Conservation (phyloP, 768 basidiomycete genomes). For the Tylopilus intermedius region DNA sequence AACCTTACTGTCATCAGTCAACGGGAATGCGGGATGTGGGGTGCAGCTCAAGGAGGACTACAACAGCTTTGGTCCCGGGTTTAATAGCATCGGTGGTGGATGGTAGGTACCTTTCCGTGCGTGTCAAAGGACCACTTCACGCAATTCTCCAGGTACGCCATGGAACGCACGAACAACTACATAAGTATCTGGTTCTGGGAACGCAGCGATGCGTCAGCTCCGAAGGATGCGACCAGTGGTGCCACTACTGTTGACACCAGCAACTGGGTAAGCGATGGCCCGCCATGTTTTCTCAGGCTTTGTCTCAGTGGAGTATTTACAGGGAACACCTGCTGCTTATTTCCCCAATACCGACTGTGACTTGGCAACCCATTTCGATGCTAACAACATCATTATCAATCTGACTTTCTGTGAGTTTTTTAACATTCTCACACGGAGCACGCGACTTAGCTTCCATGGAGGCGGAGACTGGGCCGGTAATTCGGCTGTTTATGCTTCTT, state of each 20-base stretch:
- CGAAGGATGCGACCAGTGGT: neutral
- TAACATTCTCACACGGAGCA: neutral
- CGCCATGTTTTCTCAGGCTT: neutral
- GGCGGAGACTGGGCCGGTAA: slow-evolving; percentile 31
- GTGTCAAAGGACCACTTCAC: neutral
- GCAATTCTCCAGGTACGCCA: slow-evolving; percentile 32
- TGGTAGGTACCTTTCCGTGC: slow-evolving; percentile 24
- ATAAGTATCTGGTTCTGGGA: slow-evolving; percentile 40
- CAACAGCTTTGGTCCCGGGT: slow-evolving; percentile 27
- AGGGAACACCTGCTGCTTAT: neutral
- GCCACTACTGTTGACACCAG: neutral
- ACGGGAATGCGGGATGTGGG: slow-evolving; percentile 38
- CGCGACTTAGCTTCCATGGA: neutral
- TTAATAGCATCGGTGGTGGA: slow-evolving; percentile 36
- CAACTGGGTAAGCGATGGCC: neutral
- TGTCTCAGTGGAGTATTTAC: neutral
- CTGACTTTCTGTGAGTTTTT: slow-evolving; percentile 29
- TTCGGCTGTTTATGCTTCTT: slow-evolving; percentile 22
- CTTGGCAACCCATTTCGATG: slow-evolving; percentile 32
- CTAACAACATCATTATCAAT: slow-evolving; percentile 33
- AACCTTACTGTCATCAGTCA: slow-evolving; percentile 11
- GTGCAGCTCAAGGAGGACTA: slow-evolving; percentile 20
- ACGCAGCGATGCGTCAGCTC: neutral
- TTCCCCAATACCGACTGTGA: slow-evolving; percentile 29
- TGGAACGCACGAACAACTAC: slow-evolving; percentile 31